Evolutionary conservation across 2,329 filamentous ascomycete genomes (phyloP), one percentile per base, ranked within the genome.

Genomic region (Sporothrix phasma): DNA sequence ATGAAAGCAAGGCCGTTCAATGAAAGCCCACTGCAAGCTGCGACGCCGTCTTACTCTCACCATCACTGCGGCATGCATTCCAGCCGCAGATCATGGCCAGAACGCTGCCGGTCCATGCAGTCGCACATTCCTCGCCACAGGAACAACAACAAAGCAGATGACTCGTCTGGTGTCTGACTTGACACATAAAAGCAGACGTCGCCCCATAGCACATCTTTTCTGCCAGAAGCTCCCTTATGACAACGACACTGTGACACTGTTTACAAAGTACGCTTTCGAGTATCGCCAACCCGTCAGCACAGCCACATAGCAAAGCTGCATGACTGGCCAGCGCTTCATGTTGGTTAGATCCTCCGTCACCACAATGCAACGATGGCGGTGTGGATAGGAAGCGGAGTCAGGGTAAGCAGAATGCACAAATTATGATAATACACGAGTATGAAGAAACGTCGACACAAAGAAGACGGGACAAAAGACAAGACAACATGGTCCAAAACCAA

Each of bases 311-410:
- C 39, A 19, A 5, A 39, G 8, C 13, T 24, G 5, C 19, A 56
- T 39, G n/a, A 19, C 24, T 39, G 13, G n/a, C 31, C 15, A 56
- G 17, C 15, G 10, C 2, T 24, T 56, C 31, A 56, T 11, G 39
- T 39, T 39, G 51, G 19, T 39, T 24, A 11, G 31, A 10, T 15
- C 19, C 51, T 39, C 51, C 13, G 22, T 43, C 26, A 8, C 54
- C 54, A 43, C 19, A 22, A 58, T 58, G 54, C 54, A 26, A n/a
- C 54, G 54, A 29, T 58, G 54, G 54, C 37, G 54, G 54, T 58
- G 54, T 34, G 54, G 26, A 60, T 34, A 46, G 46, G 26, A 60
- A 46, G 7, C 24, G 54, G 15, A 13, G 5, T 2, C 37, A 59
- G 31, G 24, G 54, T 59, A 17, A 26, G 54, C 31, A 41, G 43